phyloP scores from a whole-genome alignment of 768 basidiomycete species.

The Pleurotus platypus region DNA sequence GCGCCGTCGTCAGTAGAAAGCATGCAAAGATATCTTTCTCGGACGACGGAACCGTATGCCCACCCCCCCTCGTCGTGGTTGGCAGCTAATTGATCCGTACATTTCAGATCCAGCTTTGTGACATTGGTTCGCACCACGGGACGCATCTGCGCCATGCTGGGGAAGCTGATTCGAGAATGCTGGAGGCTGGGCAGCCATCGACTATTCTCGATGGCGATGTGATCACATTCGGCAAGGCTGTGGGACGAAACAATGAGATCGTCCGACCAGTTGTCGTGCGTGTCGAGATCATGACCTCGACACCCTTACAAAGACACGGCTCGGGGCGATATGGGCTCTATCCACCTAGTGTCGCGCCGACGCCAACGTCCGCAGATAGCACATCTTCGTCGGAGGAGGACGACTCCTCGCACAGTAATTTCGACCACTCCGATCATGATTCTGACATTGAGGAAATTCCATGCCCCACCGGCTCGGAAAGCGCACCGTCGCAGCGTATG shows the following conservation, averaged over 20 bases:
- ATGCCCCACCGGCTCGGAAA: constrained; percentile 18
- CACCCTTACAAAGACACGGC: neutral
- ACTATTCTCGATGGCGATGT: constrained; percentile 64
- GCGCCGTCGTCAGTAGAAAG: constrained; percentile 74
- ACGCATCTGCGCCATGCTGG: constrained; percentile 59
- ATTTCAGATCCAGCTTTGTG: constrained; percentile 64
- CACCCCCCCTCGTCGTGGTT: too few relatives aligned
- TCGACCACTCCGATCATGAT: constrained; percentile 28
- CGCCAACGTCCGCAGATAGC: constrained; percentile 29
- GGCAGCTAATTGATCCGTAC: constrained; percentile 13
- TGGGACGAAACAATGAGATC: constrained; percentile 55
- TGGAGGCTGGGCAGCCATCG: constrained; percentile 54
- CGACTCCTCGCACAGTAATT: constrained; percentile 16
- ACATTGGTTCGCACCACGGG: constrained; percentile 74
- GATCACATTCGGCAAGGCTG: constrained; percentile 75
- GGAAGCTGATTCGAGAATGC: constrained; percentile 42
- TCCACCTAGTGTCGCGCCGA: constrained; percentile 32
- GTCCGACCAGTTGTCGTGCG: constrained; percentile 63
- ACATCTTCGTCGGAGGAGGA: constrained; percentile 43
- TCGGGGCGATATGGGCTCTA: constrained; percentile 67
- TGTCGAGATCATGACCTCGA: constrained; percentile 39
- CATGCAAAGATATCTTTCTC: constrained; percentile 78
- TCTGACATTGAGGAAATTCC: constrained; percentile 57
- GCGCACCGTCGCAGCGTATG: constrained; percentile 18
- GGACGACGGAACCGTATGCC: constrained; percentile 60